phyloP scores from a whole-genome alignment of 495 filamentous ascomycete species.

The Daldinia childiae region DNA sequence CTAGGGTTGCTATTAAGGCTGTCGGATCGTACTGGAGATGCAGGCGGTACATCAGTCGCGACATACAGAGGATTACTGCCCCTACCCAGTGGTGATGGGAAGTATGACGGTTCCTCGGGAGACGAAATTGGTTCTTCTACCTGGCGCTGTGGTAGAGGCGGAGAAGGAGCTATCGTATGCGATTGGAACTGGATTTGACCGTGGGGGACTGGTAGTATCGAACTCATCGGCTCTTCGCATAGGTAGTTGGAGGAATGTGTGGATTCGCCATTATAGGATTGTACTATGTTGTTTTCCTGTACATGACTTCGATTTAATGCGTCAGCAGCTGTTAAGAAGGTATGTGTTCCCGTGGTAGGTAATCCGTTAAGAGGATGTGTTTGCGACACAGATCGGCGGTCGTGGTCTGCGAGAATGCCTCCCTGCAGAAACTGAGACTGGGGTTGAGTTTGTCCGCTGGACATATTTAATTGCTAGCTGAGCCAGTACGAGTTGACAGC shows the following conservation, averaged over 20 bases:
- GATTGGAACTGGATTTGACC: conserved; percentile 42
- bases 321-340: conserved; percentile 37
- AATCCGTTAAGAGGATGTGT: conserved; percentile 17
- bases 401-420: conserved; percentile 30
- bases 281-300: conserved; percentile 29
- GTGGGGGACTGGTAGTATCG: conserved; percentile 20
- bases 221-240: conserved; percentile 37
- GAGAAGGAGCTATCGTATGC: conserved; percentile 44
- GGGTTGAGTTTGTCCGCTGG: conserved; percentile 30
- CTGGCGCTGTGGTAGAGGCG: conserved; percentile 33
- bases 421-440: conserved; percentile 36
- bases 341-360: conserved; percentile 20
- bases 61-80: conserved; percentile 44
- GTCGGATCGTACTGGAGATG: conserved; percentile 37
- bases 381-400: conserved; percentile 24
- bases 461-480: conserved; percentile 36
- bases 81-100: conserved; percentile 31
- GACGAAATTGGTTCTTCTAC: conserved; percentile 26
- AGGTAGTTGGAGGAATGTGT: conserved; percentile 23
- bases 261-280: conserved; percentile 23
- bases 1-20: conserved; percentile 42
- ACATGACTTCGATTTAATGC: conserved; percentile 41
- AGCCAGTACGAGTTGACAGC: conserved; percentile 27
- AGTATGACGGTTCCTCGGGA: conserved; percentile 29
- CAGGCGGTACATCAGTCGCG: conserved; percentile 49